phyloP scores from a whole-genome alignment of 192 early-diverging fungal genomes.

The Geosiphon pyriformis region DNA sequence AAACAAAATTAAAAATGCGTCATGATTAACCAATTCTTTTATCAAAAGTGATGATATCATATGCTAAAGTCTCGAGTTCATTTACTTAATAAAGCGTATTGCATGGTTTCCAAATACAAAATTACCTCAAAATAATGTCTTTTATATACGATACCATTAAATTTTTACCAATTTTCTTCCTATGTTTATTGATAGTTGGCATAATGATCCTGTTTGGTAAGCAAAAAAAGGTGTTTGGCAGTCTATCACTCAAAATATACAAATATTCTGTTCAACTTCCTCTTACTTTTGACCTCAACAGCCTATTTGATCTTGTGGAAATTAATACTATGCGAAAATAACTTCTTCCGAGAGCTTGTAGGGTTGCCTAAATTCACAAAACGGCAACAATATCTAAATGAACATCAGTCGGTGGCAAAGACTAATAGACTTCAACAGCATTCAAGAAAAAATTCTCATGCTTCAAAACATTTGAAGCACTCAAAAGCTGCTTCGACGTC shows the following conservation, averaged over 20 bases:
- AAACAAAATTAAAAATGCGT: no score
- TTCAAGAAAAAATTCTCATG: background rate
- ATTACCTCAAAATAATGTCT: background rate
- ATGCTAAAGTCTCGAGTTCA: no score
- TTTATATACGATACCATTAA: background rate
- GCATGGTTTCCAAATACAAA: no score
- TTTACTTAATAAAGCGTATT: no score
- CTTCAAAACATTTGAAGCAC: background rate
- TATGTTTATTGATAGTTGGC: background rate
- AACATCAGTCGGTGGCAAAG: no score
- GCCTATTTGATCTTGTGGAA: constrained; percentile 1
- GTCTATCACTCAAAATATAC: no score
- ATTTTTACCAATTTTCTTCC: background rate
- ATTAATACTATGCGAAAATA: background rate
- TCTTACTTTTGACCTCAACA: background rate
- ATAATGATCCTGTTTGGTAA: background rate
- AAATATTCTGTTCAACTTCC: no score
- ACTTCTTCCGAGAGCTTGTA: constrained; percentile 7
- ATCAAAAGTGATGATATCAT: no score
- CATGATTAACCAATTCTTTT: no score
- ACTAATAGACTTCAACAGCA: no score
- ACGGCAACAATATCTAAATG: background rate
- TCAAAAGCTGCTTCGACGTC: background rate
- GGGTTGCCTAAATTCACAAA: background rate
- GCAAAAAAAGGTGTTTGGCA: no score